Conservation (phyloP, 805 yeast species). For the Maudiozyma turicensis region DNA sequence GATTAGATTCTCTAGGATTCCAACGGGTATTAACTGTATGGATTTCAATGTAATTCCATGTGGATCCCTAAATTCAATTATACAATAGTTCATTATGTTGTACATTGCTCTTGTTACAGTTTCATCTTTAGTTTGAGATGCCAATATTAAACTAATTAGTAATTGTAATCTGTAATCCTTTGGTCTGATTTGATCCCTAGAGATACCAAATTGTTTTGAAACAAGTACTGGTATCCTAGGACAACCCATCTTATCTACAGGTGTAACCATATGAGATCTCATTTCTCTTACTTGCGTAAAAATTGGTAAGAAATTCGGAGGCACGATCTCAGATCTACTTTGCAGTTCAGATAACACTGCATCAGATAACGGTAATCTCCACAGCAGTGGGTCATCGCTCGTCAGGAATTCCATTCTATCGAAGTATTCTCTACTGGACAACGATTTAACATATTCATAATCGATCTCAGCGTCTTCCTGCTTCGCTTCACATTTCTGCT, state of each 20-base stretch:
- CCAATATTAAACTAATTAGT: constrained; percentile 68
- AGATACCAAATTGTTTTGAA: constrained; percentile 19
- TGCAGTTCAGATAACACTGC: constrained; percentile 1
- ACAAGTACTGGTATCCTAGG: constrained; percentile 42
- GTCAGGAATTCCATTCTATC: constrained; percentile 15
- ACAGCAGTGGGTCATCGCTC: constrained; percentile 16
- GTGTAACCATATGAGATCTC: constrained; percentile 58
- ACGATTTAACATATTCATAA: constrained; percentile 7
- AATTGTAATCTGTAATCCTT: constrained; percentile 54
- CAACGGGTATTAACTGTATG: constrained; percentile 38
- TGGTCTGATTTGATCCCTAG: constrained; percentile 19
- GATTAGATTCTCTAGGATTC: constrained; percentile 51
- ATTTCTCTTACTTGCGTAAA: constrained; percentile 53
- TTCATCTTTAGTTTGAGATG: constrained; percentile 88
- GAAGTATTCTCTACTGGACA: constrained; percentile 17
- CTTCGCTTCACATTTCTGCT: neutral
- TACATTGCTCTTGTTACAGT: constrained; percentile 64
- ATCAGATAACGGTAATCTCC: constrained; percentile 11
- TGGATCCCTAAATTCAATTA: constrained; percentile 26
- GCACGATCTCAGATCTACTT: constrained; percentile 10
- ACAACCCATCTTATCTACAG: constrained; percentile 86
- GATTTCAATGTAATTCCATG: constrained; percentile 52
- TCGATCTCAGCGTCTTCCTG: neutral
- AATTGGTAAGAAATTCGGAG: constrained; percentile 43
- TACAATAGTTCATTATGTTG: constrained; percentile 41